Conservation (phyloP, 2,329 filamentous ascomycete species). For the Claviceps fusiformis region DNA sequence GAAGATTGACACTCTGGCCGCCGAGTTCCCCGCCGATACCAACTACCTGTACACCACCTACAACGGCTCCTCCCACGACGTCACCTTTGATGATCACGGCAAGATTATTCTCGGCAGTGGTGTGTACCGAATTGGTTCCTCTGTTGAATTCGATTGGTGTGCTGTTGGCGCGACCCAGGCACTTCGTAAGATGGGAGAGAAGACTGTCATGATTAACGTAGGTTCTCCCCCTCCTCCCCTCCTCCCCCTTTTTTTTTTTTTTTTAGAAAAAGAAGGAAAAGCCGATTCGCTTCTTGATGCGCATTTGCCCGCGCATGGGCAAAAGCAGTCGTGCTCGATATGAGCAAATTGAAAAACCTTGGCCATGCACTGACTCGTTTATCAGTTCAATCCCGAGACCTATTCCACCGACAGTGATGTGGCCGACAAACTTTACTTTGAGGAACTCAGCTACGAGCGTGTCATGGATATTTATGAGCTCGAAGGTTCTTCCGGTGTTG, state of each 20-base stretch:
- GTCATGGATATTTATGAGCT: conserved; percentile 99
- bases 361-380: not conserved
- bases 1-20: conserved; percentile 94
- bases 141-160: conserved; percentile 98
- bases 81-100: conserved; percentile 85
- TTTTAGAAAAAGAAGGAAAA: not conserved
- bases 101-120: conserved; percentile 82
- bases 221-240: conserved; percentile 14
- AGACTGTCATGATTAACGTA: conserved; percentile 94
- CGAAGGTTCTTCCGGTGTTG: conserved; percentile 70
- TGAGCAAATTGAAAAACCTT: no score
- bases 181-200: conserved; percentile 76
- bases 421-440: conserved; percentile 89
- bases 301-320: no score
- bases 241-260: not conserved
- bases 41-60: conserved; percentile 98
- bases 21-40: conserved; percentile 87
- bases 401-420: conserved; percentile 74
- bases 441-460: conserved; percentile 90
- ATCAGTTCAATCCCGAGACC: conserved; percentile 63
- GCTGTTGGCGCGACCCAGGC: conserved; percentile 81
- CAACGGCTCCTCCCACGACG: conserved; percentile 87
- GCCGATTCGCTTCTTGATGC: no score
- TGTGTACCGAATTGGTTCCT: conserved; percentile 95
- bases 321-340: no score